phyloP scores from a whole-genome alignment of 257 asterid genomes.

The Solanum lycopersicoides region DNA sequence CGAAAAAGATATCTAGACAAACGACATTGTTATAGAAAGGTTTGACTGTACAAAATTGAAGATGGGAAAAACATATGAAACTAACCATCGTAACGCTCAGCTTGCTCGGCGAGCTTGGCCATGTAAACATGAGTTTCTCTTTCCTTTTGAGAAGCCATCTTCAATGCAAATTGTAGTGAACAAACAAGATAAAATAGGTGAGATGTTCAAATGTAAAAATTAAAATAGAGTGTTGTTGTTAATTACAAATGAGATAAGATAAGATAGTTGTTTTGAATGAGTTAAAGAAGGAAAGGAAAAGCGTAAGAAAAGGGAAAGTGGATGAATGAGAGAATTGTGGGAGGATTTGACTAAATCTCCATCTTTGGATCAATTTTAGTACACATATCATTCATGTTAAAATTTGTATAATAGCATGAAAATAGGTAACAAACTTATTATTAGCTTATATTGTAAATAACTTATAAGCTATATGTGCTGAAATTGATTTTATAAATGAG shows the following conservation, averaged over 20 bases:
- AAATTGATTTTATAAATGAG: too few relatives aligned
- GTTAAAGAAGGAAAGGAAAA: conserved; percentile 9
- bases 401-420: not conserved
- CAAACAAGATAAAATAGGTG: not conserved
- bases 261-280: not conserved
- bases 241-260: not conserved
- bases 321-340: not conserved
- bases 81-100: conserved; percentile 82
- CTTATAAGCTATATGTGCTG: not conserved
- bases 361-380: conserved; percentile 6
- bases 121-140: conserved; percentile 70
- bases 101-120: conserved; percentile 89
- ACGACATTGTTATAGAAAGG: not conserved
- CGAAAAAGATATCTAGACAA: not conserved
- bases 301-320: conserved; percentile 14
- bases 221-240: not conserved
- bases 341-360: conserved; percentile 13
- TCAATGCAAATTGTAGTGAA: not conserved
- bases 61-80: not conserved
- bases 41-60: not conserved
- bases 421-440: not conserved
- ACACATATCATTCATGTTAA: not conserved
- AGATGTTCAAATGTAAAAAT: not conserved
- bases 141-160: conserved; percentile 64
- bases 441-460: not conserved